These are phyloP conservation scores for Paraleonurus japonicus DNA, from an alignment of 257 asterid species.

Conservation along the genomic window DNA sequence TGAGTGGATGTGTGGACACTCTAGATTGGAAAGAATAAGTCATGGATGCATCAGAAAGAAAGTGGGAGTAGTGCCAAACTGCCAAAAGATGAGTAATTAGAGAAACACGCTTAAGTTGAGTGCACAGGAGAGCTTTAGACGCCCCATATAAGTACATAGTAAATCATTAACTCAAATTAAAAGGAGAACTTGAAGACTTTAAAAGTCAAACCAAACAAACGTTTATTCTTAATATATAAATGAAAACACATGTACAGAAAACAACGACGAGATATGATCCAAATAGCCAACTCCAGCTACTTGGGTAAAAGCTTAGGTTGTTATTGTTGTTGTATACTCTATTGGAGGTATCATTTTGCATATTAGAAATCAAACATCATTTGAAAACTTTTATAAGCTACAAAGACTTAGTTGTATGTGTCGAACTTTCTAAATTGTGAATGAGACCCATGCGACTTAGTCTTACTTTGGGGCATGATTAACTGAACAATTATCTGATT, in stretches of 20 bases:
- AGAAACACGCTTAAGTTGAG: not conserved
- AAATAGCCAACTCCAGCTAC: not conserved
- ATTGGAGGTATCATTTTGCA: not conserved
- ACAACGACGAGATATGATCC: not conserved
- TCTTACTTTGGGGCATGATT: not conserved
- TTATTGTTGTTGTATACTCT: not conserved
- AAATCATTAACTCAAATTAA: not conserved
- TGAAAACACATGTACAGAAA: not conserved
- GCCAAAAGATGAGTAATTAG: not conserved
- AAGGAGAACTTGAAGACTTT: not conserved
- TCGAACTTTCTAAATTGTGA: not conserved
- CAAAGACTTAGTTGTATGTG: not conserved
- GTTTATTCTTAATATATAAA: not conserved
- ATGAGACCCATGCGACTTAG: slow-evolving; percentile 4
- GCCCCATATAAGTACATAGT: not conserved
- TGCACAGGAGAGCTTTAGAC: not conserved
- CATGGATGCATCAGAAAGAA: not conserved
- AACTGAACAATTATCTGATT: not conserved
- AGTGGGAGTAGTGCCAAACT: not conserved
- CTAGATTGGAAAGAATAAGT: not conserved
- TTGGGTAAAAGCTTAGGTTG: not conserved
- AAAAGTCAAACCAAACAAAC: no score
- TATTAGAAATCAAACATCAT: not conserved
- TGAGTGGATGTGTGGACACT: not conserved
- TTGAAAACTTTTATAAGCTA: not conserved